Percentiles rank a stretch among this genome's conserved stretches.
phyloP scores from a whole-genome alignment of 345 rosid species.

The Eucalyptus polybractea region DNA sequence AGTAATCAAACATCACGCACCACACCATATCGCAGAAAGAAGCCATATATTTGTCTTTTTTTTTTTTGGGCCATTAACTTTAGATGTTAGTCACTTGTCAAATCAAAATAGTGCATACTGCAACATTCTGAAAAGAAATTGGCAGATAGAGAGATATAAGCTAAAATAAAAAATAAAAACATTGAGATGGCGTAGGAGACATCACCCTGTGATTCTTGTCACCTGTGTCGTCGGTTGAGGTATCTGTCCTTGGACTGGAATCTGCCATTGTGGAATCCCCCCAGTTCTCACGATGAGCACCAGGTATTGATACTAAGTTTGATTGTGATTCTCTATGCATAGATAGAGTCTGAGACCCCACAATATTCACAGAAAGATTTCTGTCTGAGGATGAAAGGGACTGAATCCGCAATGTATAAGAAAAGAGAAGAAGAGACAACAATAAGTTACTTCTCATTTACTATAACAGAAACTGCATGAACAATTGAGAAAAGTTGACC shows the following conservation, averaged over 20 bases:
- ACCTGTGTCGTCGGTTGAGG: constrained; percentile 80
- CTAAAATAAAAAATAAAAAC: neutral
- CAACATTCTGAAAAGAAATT: neutral
- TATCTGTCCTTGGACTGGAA: constrained; percentile 83
- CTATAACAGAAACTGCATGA: neutral
- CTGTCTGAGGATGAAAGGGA: constrained; percentile 20
- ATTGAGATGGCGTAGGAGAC: neutral
- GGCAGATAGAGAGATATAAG: neutral
- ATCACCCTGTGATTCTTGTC: constrained; percentile 75
- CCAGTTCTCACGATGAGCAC: constrained; percentile 41
- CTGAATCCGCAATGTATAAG: constrained; percentile 1
- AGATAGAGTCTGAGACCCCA: constrained; percentile 18
- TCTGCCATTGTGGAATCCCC: constrained; percentile 64
- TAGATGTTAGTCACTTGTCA: neutral
- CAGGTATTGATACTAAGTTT: constrained; percentile 26
- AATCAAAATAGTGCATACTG: neutral
- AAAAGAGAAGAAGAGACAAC: neutral
- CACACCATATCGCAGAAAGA: neutral
- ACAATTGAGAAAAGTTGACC: constrained; percentile 6
- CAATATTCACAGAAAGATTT: constrained; percentile 10
- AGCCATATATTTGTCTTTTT: neutral
- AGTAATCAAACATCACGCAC: neutral
- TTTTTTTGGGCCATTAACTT: neutral
- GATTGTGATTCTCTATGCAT: constrained; percentile 25
- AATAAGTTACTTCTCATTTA: neutral